Base-by-base conservation (phyloP, 306 rosid genomes). In the Mucuna pruriens region DNA sequence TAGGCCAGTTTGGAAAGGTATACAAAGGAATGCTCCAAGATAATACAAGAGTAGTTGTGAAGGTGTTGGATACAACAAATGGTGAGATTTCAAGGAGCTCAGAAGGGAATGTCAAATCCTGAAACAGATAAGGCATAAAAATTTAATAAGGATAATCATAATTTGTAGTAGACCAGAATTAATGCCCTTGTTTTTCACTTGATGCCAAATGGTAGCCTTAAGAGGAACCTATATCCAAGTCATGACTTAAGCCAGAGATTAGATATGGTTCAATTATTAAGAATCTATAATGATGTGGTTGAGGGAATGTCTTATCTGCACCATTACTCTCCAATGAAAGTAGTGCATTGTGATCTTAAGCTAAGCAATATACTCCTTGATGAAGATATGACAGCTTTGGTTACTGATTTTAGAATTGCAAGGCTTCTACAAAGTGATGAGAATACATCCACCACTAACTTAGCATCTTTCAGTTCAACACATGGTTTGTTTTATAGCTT, bases 161-260 rank as follows among this genome's bases (percentile, higher is more conserved):
- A 86, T 85, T 11, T 95, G 99, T 74, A 89, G 92, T 23, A 85
- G 87, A 77, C 91, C 92, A 31, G 90, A 88, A 52, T 95, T 61
- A 95, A 93, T 87, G 99, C 99, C 36, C 83, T 93, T 60, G 96
- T 95, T 85, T 97, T 95, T 71, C 99, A 98, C 46, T 62, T 95
- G 69, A 91, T 95, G 98, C 63, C 90, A 13, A 93, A 95, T 64
- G 97, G 98, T 48, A 95, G 97, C 87, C 86, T 95, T 42, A 98
- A 95, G 80, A 92, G 83, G 73, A 92, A 91, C 71, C 83, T 93
- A 3, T 93, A 95, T 79, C 90, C 90, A 61, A 90, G 84, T n/a
- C n/a, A n/a, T n/a, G n/a, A n/a, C n/a, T n/a, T n/a, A n/a, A n/a
- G n/a, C 57, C 82, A 69, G 36, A 82, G 76, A 38, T 77, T 95